Evolutionary conservation across 2,329 filamentous ascomycete species (phyloP).

Genomic region (Calcarisporium arbuscula): DNA sequence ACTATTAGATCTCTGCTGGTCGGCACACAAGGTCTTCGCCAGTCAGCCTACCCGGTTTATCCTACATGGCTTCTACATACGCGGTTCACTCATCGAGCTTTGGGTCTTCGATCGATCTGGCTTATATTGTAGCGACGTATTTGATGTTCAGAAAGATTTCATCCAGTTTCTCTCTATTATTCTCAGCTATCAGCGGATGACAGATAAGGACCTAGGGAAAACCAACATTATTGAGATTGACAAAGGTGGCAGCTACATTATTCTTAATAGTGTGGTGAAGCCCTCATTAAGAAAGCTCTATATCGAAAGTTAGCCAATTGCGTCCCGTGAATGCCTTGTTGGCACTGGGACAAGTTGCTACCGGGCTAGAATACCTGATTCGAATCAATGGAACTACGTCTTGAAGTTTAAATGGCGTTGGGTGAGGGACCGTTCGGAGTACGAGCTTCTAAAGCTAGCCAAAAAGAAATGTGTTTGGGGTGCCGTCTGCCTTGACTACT

Average conservation of each 20-base stretch:
- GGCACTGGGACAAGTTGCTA: constrained; percentile 26
- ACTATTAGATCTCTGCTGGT: constrained; percentile 12
- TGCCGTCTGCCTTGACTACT: constrained; percentile 21
- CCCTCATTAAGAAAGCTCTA: constrained; percentile 19
- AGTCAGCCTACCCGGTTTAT: constrained; percentile 23
- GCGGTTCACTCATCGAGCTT: constrained; percentile 22
- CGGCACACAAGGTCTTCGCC: constrained; percentile 19
- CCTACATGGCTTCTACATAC: constrained; percentile 29
- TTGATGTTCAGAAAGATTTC: constrained; percentile 22
- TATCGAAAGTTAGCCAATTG: constrained; percentile 22
- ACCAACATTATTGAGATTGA: constrained; percentile 16
- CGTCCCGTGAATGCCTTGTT: constrained; percentile 17
- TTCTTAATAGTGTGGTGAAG: constrained; percentile 7
- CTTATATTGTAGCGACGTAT: constrained; percentile 22
- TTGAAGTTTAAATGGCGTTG: constrained; percentile 28
- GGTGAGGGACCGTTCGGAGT: constrained; percentile 21
- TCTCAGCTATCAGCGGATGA: constrained; percentile 24
- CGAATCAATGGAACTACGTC: constrained; percentile 19
- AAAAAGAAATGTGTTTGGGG: constrained; percentile 21
- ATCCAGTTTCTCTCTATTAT: constrained; percentile 20
- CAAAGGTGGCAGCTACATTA: constrained; percentile 12
- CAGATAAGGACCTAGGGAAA: constrained; percentile 19
- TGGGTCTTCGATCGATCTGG: constrained; percentile 32
- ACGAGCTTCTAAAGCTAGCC: constrained; percentile 23
- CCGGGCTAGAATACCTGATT: constrained; percentile 17